A percentile compares a stretch with the other conserved stretches of the same genome.
phyloP scores from a whole-genome alignment of 2,329 filamentous ascomycete species.

The Pseudophaeomoniella oleicola region DNA sequence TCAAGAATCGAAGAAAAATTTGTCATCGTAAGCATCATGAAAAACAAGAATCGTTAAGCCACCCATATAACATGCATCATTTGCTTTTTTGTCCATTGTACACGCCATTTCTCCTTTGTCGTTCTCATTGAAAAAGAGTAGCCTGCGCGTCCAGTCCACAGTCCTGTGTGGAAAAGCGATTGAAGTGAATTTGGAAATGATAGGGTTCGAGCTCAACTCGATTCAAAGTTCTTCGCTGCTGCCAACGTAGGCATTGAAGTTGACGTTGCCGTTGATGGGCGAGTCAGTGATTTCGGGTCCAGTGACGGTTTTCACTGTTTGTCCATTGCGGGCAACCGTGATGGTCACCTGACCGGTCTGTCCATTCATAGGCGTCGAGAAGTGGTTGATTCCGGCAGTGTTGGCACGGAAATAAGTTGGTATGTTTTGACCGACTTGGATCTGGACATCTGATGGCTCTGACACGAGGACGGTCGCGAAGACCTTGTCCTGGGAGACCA shows the following conservation, averaged over 20 bases:
- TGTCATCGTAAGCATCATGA: too few relatives aligned
- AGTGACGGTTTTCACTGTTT: constrained; percentile 9
- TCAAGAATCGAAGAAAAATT: too few relatives aligned
- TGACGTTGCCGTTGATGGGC: constrained; percentile 15
- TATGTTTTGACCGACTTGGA: constrained; percentile 15
- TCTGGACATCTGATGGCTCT: constrained; percentile 14
- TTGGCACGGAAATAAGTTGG: constrained; percentile 12
- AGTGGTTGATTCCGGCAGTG: constrained; percentile 16
- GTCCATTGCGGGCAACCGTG: constrained; percentile 12
- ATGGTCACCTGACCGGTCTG: constrained; percentile 16
- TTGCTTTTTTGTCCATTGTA: too few relatives aligned
- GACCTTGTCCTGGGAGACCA: constrained; percentile 18
- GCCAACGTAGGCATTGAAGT: constrained; percentile 22
- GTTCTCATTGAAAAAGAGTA: too few relatives aligned
- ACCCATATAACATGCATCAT: too few relatives aligned
- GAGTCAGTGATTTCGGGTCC: constrained; percentile 17
- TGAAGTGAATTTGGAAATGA: too few relatives aligned
- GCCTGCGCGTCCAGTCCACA: too few relatives aligned
- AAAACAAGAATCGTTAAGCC: too few relatives aligned
- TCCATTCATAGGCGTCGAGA: constrained; percentile 17
- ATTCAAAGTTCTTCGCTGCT: neutral
- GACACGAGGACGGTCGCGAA: constrained; percentile 16
- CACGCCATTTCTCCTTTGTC: too few relatives aligned
- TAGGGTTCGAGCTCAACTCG: neutral
- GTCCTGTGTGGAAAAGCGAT: too few relatives aligned